A percentile compares a stretch with the other conserved stretches of the same genome.
phyloP scores from a whole-genome alignment of 306 rosid species.

The Acacia confusa region DNA sequence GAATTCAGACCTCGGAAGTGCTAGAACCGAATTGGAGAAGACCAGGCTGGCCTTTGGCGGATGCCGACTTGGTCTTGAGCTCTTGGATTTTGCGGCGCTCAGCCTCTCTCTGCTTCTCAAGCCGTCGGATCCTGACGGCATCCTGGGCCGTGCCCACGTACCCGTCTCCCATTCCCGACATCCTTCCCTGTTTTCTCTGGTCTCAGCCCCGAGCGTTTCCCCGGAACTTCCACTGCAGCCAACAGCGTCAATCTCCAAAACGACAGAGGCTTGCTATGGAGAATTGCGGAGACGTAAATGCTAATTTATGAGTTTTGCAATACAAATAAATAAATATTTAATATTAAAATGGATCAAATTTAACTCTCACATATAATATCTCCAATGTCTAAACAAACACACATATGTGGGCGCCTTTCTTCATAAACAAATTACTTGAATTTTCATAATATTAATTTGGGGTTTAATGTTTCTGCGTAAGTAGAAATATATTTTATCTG shows the following conservation, averaged over 20 bases:
- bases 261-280: background rate
- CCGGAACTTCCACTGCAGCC: background rate
- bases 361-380: too few species aligned
- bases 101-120: constrained; percentile 97
- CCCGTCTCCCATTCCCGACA: constrained; percentile 99
- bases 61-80: constrained; percentile 85
- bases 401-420: too few species aligned
- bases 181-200: constrained; percentile 8
- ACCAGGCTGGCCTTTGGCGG: constrained; percentile 78
- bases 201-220: background rate
- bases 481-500: too few species aligned
- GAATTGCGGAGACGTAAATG: background rate
- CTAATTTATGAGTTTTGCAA: too few species aligned
- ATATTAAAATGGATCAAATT: too few species aligned
- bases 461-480: too few species aligned
- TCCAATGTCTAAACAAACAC: too few species aligned
- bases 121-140: constrained; percentile 85
- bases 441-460: too few species aligned
- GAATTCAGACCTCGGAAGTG: constrained; percentile 69
- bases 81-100: constrained; percentile 97
- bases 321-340: too few species aligned
- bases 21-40: constrained; percentile 99
- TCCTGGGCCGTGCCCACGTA: constrained; percentile 99
- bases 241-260: background rate
- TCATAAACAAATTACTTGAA: too few species aligned